Evolutionary conservation across 208 protist genomes (phyloP), one percentile per base, ranked within the genome.

Genomic region (Zelonia costaricensis): DNA sequence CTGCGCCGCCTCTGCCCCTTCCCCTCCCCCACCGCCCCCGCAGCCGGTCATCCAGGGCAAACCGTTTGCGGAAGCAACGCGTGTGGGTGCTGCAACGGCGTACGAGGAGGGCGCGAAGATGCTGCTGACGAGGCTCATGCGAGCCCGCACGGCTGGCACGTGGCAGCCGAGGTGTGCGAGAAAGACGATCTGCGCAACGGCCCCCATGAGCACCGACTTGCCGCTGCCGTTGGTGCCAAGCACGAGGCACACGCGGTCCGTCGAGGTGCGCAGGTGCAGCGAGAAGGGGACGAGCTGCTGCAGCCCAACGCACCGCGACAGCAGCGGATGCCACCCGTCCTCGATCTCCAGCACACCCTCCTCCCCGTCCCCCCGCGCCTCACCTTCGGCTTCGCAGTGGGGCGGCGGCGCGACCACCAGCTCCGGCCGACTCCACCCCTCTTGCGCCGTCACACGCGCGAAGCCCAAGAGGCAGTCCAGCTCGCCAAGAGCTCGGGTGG

Each of bases 131-230:
- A 89, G 74, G 27, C 84, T 79, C 62, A 93, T 40, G 2, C 60
- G 59, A 4, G 76, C 82, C 15, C 56, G 35, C 4, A 61, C 61
- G 27, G 93, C 92, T 7, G 96, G 95, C n/a, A 98, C 95, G 77
- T 91, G 97, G 49, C 70, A 96, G 12, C 97, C 97, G 7, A 98
- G 55, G 49, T 98, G 96, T 0, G 94, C 90, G 20, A 98, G 68
- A 52, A 95, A 95, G 2, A 94, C 86, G 39, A 97, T 93, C 30
- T 96, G 76, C 4, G 85, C 96, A 4, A 98, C 85, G n/a, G 97
- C 87, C 42, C 82, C 82, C 15, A 98, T 77, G 22, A 97, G 87
- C 0, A 97, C 76, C 8, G 92, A 96, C 66, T 98, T 98, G 4
- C 95, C 95, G 55, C 88, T 95, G 28, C 85, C 82, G 70, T 97